These are phyloP conservation scores for Backusella tarrabulga DNA, from an alignment of 192 early-diverging fungal species.

Conservation along the genomic window DNA sequence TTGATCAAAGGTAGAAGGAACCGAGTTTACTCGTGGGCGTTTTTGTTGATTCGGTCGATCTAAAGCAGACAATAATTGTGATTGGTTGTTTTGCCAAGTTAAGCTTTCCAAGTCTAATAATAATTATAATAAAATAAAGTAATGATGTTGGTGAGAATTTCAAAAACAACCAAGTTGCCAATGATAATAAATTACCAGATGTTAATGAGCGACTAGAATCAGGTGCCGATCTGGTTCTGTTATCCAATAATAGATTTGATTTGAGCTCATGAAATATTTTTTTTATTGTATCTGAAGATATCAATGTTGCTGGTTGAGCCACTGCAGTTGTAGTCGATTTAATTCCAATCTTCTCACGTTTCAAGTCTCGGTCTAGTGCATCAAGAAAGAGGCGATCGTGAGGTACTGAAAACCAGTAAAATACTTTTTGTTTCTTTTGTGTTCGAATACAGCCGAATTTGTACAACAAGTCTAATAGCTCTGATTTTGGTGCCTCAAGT, in stretches of 20 bases:
- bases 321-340: slow-evolving; percentile 79
- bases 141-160: background rate
- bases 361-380: slow-evolving; percentile 93
- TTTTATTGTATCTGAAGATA: slow-evolving; percentile 58
- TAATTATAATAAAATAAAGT: background rate
- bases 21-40: slow-evolving; percentile 26
- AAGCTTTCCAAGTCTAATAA: slow-evolving; percentile 5
- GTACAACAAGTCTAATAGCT: slow-evolving; percentile 92
- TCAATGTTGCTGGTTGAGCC: slow-evolving; percentile 62
- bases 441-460: slow-evolving; percentile 95
- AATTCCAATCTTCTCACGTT: slow-evolving; percentile 83
- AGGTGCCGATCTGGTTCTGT: background rate
- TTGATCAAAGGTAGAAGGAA: slow-evolving; percentile 21
- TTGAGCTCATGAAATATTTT: slow-evolving; percentile 51
- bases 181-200: background rate
- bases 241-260: background rate
- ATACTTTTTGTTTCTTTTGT: slow-evolving; percentile 99
- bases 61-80: background rate
- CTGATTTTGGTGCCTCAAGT: slow-evolving; percentile 92
- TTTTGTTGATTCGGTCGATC: background rate
- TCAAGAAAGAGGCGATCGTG: slow-evolving; percentile 95
- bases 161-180: background rate
- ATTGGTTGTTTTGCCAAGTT: slow-evolving; percentile 1
- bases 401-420: slow-evolving; percentile 94
- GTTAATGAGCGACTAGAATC: background rate